A percentile compares a stretch with the other conserved stretches of the same genome.
Evolutionary conservation across 1,139 yeast genomes (phyloP).

Genomic region (Schwanniomyces etchellsii): DNA sequence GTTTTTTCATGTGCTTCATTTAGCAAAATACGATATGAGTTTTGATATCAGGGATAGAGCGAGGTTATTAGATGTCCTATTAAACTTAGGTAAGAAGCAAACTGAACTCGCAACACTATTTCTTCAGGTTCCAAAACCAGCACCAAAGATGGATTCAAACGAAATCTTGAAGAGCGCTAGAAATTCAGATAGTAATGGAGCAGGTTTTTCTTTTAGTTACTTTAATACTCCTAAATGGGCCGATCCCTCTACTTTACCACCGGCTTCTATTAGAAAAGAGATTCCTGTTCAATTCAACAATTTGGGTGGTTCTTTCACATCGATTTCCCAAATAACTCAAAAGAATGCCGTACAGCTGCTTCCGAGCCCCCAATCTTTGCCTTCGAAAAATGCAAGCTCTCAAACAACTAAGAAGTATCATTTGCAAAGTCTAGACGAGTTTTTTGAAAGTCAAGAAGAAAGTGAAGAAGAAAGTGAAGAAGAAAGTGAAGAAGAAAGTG

Average conservation of each 20-base stretch:
- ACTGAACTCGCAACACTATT: slow-evolving; percentile 65
- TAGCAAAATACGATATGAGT: slow-evolving; percentile 69
- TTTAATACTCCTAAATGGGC: slow-evolving; percentile 31
- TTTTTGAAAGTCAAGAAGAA: slow-evolving; percentile 56
- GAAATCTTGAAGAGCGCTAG: not conserved
- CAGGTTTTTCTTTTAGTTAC: slow-evolving; percentile 12
- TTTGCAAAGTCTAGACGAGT: slow-evolving; percentile 79
- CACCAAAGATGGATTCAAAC: slow-evolving; percentile 30
- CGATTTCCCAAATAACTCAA: slow-evolving; percentile 10
- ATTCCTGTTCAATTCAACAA: slow-evolving; percentile 20
- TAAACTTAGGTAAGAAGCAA: slow-evolving; percentile 28
- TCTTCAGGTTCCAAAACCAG: slow-evolving; percentile 78
- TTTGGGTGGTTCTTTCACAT: slow-evolving; percentile 10
- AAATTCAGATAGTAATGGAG: not conserved
- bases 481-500: slow-evolving; percentile 11
- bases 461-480: slow-evolving; percentile 20
- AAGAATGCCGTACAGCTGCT: slow-evolving; percentile 11
- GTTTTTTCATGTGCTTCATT: slow-evolving; percentile 56
- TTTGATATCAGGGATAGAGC: slow-evolving; percentile 86
- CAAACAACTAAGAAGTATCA: slow-evolving; percentile 33
- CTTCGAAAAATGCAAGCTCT: slow-evolving; percentile 3
- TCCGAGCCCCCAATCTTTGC: too few species aligned
- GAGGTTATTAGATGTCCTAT: slow-evolving; percentile 57
- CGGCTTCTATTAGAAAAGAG: slow-evolving; percentile 33
- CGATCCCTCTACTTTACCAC: slow-evolving; percentile 26